These are phyloP conservation scores for Oxyria digyna DNA, from an alignment of 148 eudicot species.

Conservation along the genomic window DNA sequence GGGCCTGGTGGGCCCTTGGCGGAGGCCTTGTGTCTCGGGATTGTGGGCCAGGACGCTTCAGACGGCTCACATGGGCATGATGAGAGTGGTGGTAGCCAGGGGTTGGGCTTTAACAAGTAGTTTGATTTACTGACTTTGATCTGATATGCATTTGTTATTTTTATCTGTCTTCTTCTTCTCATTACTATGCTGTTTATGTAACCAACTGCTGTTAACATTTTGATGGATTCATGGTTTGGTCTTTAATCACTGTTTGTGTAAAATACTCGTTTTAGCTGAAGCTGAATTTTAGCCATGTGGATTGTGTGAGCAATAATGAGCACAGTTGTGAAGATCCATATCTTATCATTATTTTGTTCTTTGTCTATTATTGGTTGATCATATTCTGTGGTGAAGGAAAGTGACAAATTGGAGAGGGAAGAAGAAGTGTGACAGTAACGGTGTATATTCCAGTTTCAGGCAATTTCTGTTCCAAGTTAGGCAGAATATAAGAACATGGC, in stretches of 20 bases:
- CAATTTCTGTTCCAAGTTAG: not conserved
- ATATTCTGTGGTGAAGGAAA: not conserved
- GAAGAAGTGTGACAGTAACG: not conserved
- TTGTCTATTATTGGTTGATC: not conserved
- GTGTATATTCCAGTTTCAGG: not conserved
- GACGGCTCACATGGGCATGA: not conserved
- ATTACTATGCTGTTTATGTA: not conserved
- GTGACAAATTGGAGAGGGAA: not conserved
- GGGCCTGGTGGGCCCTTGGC: slow-evolving; percentile 79
- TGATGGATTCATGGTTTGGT: not conserved
- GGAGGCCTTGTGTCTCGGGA: slow-evolving; percentile 72
- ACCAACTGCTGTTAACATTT: not conserved
- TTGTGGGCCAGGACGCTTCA: not conserved
- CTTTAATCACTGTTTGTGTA: not conserved
- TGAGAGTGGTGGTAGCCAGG: slow-evolving; percentile 1
- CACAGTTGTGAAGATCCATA: not conserved
- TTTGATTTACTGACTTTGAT: not conserved
- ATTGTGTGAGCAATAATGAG: no score
- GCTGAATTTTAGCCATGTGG: no score
- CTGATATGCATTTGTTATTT: not conserved
- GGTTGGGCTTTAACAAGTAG: not conserved
- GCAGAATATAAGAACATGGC: not conserved
- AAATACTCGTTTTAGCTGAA: no score
- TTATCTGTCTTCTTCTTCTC: not conserved
- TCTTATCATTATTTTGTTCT: not conserved